Conservation (phyloP, 345 rosid species). For the Clarkia xantiana region DNA sequence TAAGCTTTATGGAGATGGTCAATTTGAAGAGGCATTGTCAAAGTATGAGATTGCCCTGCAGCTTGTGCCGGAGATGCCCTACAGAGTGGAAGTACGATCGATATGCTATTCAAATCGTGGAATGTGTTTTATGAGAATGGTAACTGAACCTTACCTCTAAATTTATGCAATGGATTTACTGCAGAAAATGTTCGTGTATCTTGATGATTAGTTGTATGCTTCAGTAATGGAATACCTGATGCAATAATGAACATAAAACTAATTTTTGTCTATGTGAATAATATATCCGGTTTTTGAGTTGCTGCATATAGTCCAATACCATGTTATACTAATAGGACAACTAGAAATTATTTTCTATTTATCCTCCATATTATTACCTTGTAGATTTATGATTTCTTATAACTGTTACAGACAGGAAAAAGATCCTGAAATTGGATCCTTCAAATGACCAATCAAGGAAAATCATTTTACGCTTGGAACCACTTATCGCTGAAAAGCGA, state of each 20-base stretch:
- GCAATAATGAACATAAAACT: too few species aligned
- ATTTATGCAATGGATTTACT: not conserved
- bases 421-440: conserved; percentile 69
- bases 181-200: too few species aligned
- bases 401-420: conserved; percentile 52
- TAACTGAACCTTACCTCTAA: conserved; percentile 6
- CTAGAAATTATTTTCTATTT: not conserved
- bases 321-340: too few species aligned
- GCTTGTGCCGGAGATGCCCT: conserved; percentile 24
- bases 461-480: conserved; percentile 55
- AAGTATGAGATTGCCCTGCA: conserved; percentile 52
- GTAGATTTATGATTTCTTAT: not conserved
- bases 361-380: not conserved
- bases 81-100: conserved; percentile 41
- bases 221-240: too few species aligned
- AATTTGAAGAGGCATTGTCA: conserved; percentile 64
- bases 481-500: conserved; percentile 75
- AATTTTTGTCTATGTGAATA: not conserved
- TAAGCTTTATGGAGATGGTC: conserved; percentile 41
- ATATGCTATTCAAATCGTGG: conserved; percentile 72
- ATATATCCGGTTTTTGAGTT: too few species aligned
- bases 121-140: conserved; percentile 68
- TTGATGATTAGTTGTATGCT: too few species aligned
- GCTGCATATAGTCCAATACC: too few species aligned
- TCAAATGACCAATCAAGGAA: conserved; percentile 60